These are phyloP conservation scores for Trichoderma pleuroti DNA, from an alignment of 2,329 filamentous ascomycete species.

Conservation along the genomic window DNA sequence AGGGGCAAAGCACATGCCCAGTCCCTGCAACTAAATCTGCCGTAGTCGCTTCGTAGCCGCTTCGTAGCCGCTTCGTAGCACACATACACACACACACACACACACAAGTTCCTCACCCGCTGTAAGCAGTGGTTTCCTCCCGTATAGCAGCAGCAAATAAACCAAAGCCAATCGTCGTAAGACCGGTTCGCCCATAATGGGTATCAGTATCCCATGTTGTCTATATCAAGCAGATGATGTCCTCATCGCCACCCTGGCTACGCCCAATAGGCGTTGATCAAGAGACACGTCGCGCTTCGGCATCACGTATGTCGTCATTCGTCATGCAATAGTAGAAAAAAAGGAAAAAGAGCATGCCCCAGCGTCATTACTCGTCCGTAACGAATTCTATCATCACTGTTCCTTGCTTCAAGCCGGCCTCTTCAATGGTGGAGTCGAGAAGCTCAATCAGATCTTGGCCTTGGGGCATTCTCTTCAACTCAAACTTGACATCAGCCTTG, in stretches of 20 bases:
- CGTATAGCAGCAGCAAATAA: background rate
- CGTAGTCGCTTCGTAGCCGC: background rate
- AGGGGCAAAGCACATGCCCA: background rate
- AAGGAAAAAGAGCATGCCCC: background rate
- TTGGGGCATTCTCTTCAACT: constrained; percentile 74
- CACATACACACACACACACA: too few relatives aligned
- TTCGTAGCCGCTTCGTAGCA: background rate
- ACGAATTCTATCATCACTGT: constrained; percentile 94
- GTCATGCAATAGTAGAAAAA: constrained; percentile 3
- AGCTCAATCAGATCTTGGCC: constrained; percentile 78
- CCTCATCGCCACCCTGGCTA: background rate
- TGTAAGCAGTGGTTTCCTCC: background rate
- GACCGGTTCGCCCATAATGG: constrained; percentile 16
- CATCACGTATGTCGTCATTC: constrained; percentile 6
- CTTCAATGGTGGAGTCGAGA: constrained; percentile 70
- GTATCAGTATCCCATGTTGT: constrained; percentile 10
- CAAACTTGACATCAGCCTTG: constrained; percentile 75
- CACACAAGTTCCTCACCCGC: background rate
- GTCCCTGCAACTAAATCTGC: background rate
- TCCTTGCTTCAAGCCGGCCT: constrained; percentile 83
- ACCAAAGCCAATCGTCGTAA: constrained; percentile 7
- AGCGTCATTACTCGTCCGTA: constrained; percentile 45
- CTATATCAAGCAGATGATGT: constrained; percentile 15
- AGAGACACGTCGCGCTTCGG: background rate
- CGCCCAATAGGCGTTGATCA: background rate